Conservation (phyloP, 768 basidiomycete species). For the Tylopilus subfusipes region DNA sequence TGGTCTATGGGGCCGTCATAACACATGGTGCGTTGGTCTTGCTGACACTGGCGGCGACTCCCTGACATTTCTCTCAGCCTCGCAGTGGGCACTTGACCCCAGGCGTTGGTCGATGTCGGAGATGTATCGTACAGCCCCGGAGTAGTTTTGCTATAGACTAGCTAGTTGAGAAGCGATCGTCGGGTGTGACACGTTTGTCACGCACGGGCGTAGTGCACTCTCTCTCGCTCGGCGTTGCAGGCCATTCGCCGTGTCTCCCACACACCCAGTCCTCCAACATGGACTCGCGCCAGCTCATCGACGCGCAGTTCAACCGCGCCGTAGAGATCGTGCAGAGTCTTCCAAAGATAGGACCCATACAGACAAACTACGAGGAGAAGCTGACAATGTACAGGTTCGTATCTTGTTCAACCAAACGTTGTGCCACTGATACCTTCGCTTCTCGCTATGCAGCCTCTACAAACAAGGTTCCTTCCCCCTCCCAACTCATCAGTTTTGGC, state of each 20-base stretch:
- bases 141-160: neutral
- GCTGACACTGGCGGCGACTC: neutral
- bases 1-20: constrained; percentile 57
- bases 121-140: neutral
- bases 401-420: neutral
- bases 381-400: constrained; percentile 85
- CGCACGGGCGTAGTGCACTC: no score
- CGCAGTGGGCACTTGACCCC: neutral
- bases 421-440: constrained; percentile 7
- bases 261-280: constrained; percentile 31
- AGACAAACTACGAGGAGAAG: constrained; percentile 95
- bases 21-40: constrained; percentile 8
- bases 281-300: constrained; percentile 65
- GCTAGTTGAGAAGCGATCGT: no score
- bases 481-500: neutral
- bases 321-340: constrained; percentile 92
- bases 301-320: constrained; percentile 87
- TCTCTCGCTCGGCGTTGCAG: no score
- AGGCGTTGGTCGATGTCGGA: neutral
- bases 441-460: constrained; percentile 60
- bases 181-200: constrained; percentile 5
- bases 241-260: no score
- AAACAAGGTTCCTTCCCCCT: constrained; percentile 69
- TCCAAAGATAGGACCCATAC: constrained; percentile 92
- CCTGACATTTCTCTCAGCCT: constrained; percentile 1